A percentile compares a stretch with the other conserved stretches of the same genome.
phyloP scores from a whole-genome alignment of 2,329 filamentous ascomycete species.

The Aspergillus hiratsukae region DNA sequence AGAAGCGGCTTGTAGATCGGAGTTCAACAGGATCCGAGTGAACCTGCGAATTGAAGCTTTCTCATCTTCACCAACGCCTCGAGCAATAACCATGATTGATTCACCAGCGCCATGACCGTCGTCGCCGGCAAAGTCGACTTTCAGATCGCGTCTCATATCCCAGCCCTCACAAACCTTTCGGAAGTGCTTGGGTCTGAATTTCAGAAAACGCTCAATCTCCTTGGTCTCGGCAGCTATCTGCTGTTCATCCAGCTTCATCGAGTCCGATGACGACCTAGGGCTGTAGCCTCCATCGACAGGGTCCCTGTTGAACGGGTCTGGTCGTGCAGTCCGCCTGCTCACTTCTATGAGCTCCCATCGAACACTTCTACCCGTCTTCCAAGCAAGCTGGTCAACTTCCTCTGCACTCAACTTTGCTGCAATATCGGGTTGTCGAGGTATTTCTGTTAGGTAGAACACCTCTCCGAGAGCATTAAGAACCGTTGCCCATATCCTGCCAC shows the following conservation, averaged over 20 bases:
- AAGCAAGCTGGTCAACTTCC: conserved; percentile 63
- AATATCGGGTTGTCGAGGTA: conserved; percentile 55
- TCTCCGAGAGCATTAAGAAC: conserved; percentile 92
- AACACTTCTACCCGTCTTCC: conserved; percentile 72
- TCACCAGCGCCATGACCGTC: conserved; percentile 75
- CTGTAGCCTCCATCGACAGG: conserved; percentile 70
- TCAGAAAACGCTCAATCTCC: conserved; percentile 74
- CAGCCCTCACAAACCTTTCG: conserved; percentile 73
- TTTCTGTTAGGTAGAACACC: conserved; percentile 74
- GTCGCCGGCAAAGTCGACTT: conserved; percentile 84
- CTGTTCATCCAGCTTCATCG: conserved; percentile 64
- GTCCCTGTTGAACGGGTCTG: conserved; percentile 68
- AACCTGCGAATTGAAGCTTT: conserved; percentile 53
- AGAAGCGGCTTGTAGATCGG: conserved; percentile 16
- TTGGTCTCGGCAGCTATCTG: conserved; percentile 72
- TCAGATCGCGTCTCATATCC: conserved; percentile 83
- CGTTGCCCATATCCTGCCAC: conserved; percentile 79
- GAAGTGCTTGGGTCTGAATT: conserved; percentile 71
- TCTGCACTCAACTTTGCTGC: conserved; percentile 42
- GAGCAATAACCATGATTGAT: conserved; percentile 67
- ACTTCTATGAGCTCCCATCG: conserved; percentile 77
- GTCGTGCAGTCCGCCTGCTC: conserved; percentile 66
- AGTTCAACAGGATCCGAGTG: conserved; percentile 48
- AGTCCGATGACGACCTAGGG: conserved; percentile 70
- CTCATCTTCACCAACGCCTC: conserved; percentile 61